Percentiles rank a stretch among this genome's conserved stretches.
These are phyloP conservation scores for Stenogyne calaminthoides DNA, from an alignment of 305 asterid genomes.

Conservation along the genomic window DNA sequence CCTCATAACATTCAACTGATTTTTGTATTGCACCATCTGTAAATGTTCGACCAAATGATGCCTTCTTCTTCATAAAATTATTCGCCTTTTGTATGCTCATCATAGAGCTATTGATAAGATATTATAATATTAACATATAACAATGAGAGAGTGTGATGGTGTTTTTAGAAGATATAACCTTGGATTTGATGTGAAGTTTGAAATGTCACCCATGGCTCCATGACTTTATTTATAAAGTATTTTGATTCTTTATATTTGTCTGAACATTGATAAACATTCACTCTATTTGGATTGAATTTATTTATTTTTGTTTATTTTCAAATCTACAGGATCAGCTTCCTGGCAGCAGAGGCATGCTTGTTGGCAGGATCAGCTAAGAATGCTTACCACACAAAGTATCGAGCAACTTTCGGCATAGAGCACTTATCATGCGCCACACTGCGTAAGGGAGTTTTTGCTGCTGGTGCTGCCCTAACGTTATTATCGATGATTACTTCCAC, in stretches of 20 bases:
- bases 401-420: slow-evolving; percentile 57
- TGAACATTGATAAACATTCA: neutral
- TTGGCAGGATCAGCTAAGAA: slow-evolving; percentile 91
- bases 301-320: neutral
- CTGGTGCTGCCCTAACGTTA: slow-evolving; percentile 79
- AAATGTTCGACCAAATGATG: neutral
- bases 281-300: slow-evolving; percentile 3
- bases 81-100: neutral
- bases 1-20: neutral
- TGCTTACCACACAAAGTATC: slow-evolving; percentile 91
- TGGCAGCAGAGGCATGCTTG: slow-evolving; percentile 93
- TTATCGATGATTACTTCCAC: slow-evolving; percentile 61
- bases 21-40: neutral
- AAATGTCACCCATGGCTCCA: neutral
- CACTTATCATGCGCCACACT: slow-evolving; percentile 85
- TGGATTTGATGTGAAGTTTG: neutral
- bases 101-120: neutral
- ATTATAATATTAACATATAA: neutral
- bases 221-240: neutral
- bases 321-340: slow-evolving; percentile 68
- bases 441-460: slow-evolving; percentile 97
- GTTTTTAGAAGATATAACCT: neutral
- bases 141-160: neutral
- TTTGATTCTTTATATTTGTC: neutral
- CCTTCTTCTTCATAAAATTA: neutral